Base-by-base conservation (phyloP, 2,329 filamentous ascomycete species). In the Dactylellina cionopaga region DNA sequence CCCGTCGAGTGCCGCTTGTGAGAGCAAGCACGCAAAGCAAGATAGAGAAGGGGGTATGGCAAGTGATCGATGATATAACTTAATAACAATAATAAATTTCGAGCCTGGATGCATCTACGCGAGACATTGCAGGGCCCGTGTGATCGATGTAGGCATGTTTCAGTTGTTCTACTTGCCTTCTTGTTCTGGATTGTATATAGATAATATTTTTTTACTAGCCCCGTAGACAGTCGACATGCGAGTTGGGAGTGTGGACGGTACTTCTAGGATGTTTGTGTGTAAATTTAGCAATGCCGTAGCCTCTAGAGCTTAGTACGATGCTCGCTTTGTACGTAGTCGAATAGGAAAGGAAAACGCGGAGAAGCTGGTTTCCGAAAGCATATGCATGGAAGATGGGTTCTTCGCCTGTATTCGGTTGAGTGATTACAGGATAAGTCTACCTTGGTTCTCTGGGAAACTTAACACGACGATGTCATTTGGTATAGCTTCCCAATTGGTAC, bases 21-120 rank as follows among this genome's bases (percentile, higher is more conserved):
- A 35, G 39, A 46, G 33, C 15, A 22, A 7, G 19, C 17, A 47
- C 29, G 22, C 1, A 29, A 27, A 17, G 24, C 19, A 19, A 44
- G 29, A 25, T 15, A 35, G 22, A 19, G 25, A 24, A 49, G 24
- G 24, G 24, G 27, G n/a, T 13, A 24, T 22, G 31, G 49, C 51
- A 58, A 64, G 65, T 54, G 46, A 65, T 65, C 59, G 46, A 72
- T 72, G 68, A 65, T 47, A 72, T 60, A 65, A 71, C 33, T 6
- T 69, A 27, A 54, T 24, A n/a, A 37, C 25, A 47, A n/a, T n/a
- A 31, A 27, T 22, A 33, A 17, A n/a, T n/a, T n/a, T n/a, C n/a
- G n/a, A n/a, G n/a, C n/a, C 15, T 19, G 44, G 17, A 43, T 68
- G 63, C 46, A 52, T 49, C 49, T 52, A 33, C 46, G 58, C 31